Percentiles rank a stretch among this genome's conserved stretches.
These are phyloP conservation scores for Populus simonii DNA, from an alignment of 345 rosid genomes.

Conservation along the genomic window DNA sequence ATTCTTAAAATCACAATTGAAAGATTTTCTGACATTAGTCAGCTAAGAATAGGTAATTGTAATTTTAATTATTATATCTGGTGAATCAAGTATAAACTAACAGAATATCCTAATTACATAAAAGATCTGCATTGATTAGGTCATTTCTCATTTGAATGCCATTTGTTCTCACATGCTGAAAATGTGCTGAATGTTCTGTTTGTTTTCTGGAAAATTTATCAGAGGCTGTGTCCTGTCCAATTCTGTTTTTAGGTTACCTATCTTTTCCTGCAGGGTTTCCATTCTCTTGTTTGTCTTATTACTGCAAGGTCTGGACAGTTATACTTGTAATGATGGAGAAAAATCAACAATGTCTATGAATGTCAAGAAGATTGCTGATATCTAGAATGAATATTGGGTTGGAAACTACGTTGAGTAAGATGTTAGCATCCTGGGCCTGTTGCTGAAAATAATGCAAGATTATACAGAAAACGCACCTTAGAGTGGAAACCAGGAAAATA, in stretches of 20 bases:
- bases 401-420: neutral
- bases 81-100: neutral
- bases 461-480: neutral
- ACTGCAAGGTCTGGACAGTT: neutral
- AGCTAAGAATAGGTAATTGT: neutral
- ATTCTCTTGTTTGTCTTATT: neutral
- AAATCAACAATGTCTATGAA: neutral
- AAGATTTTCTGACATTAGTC: neutral
- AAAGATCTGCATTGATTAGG: neutral
- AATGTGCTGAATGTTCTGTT: neutral
- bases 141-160: neutral
- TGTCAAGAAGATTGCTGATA: neutral
- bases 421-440: neutral
- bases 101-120: neutral
- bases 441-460: neutral
- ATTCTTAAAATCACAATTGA: constrained; percentile 1
- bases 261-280: neutral
- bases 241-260: neutral
- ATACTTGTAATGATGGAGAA: neutral
- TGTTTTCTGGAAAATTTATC: neutral
- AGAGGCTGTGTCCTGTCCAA: neutral
- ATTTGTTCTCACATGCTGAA: neutral
- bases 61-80: neutral
- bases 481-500: neutral
- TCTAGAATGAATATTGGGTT: neutral